These are phyloP conservation scores for Ormosia semicastrata DNA, from an alignment of 306 rosid species.

Conservation along the genomic window DNA sequence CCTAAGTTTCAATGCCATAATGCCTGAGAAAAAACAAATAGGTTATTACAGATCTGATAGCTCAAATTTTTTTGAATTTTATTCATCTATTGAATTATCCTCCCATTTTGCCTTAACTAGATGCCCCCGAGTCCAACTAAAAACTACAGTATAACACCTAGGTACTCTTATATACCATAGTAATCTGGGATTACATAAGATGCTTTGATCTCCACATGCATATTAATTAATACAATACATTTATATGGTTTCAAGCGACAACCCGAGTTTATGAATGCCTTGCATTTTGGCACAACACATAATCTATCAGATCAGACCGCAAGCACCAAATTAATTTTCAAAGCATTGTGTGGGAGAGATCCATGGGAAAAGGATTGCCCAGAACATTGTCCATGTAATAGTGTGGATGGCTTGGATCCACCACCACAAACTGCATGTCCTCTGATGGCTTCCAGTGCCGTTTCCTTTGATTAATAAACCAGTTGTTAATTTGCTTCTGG, in stretches of 20 bases:
- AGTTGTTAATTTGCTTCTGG: conserved; percentile 97
- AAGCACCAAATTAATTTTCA: conserved; percentile 20
- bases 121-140: background rate
- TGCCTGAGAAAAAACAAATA: too few species aligned
- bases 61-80: too few species aligned
- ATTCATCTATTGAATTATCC: too few species aligned
- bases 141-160: background rate
- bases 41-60: too few species aligned
- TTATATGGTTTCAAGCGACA: background rate
- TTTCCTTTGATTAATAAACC: conserved; percentile 98
- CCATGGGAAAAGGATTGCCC: conserved; percentile 68
- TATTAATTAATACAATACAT: background rate
- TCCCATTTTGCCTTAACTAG: background rate
- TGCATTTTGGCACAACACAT: background rate
- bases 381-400: conserved; percentile 77
- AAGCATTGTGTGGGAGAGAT: conserved; percentile 65
- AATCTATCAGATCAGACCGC: background rate
- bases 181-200: background rate
- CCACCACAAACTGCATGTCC: conserved; percentile 93
- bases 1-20: too few species aligned
- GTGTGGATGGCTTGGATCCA: conserved; percentile 86
- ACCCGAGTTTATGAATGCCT: background rate
- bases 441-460: conserved; percentile 98
- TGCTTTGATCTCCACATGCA: background rate
- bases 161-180: background rate